Evolutionary conservation across 345 rosid genomes (phyloP).

Genomic region (Citrus mangshanensis): DNA sequence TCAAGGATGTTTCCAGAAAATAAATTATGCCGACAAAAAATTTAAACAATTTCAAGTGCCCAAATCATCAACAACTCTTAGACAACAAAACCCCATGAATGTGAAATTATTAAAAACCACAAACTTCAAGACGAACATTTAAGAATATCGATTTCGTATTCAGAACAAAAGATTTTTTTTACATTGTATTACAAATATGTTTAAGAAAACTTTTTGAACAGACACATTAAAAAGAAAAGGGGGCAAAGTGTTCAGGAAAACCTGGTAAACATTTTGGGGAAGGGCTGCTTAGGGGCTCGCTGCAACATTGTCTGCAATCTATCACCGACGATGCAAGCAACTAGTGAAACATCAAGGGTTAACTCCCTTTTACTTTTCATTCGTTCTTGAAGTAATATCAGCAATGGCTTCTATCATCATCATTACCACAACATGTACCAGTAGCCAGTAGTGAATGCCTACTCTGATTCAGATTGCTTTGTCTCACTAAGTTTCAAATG

Average conservation of each 20-base stretch:
- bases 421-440: not conserved
- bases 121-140: not conserved
- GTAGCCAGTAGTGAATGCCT: not conserved
- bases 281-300: not conserved
- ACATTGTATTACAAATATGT: not conserved
- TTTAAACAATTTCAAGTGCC: not conserved
- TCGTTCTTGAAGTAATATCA: not conserved
- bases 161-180: not conserved
- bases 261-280: not conserved
- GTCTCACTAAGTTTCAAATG: constrained; percentile 23
- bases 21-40: not conserved
- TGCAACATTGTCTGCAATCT: not conserved
- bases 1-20: not conserved
- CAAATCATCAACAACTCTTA: not conserved
- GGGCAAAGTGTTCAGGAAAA: not conserved
- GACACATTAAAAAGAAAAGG: not conserved
- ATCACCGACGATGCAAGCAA: not conserved
- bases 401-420: not conserved
- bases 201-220: not conserved
- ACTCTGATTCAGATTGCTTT: constrained; percentile 22
- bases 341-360: not conserved
- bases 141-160: not conserved
- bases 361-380: not conserved
- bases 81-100: not conserved
- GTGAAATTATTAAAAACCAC: not conserved